Evolutionary conservation across 1,284 basidiomycete species (phyloP), one percentile per base, ranked within the genome.

Genomic region (Tylopilus sp.): DNA sequence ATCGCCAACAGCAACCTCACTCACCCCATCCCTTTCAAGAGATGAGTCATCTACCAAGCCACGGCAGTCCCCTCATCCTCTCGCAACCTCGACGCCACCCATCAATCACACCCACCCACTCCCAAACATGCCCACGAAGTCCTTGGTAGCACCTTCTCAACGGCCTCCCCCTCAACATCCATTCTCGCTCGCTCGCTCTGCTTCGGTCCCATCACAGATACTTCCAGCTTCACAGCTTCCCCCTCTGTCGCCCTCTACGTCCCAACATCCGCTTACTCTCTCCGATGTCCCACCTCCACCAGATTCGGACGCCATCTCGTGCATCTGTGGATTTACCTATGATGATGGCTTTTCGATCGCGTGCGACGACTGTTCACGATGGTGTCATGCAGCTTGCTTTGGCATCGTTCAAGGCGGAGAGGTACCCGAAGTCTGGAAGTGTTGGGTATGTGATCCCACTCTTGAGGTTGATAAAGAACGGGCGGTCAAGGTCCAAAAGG

Each of bases 321-420:
- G 91, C 63, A 87, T 91, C 46, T 92, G 90, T 62, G 82, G 80
- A 5, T 75, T 74, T 55, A 73, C 80, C 38, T 79, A 85, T 60
- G 94, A 94, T 71, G 92, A 94, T 65, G 93, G 93, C 15, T 94
- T 92, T 71, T 90, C 87, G 15, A 92, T 96, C 52, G 91, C 90
- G 24, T 97, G 94, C 70, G 94, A 96, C 67, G 72, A 77, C 46
- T 97, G 94, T 67, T 80, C 80, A 21, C 80, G 89, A 17, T 96
- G 94, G 93, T 91, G 90, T 62, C 94, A 97, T 69, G 88, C 82
- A 7, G 84, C 85, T 6, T 96, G 94, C 68, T 91, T 94, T 60
- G 82, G 80, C 30, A 86, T 92, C 60, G 70, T 74, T 18, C 73
- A 81, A 43, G 80, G 77, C 36, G 71, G 74, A 30, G 75, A 77